Percentiles rank a stretch among this genome's conserved stretches.
These are phyloP conservation scores for Leccinum subrobustum DNA, from an alignment of 1,284 basidiomycete species.

Conservation along the genomic window DNA sequence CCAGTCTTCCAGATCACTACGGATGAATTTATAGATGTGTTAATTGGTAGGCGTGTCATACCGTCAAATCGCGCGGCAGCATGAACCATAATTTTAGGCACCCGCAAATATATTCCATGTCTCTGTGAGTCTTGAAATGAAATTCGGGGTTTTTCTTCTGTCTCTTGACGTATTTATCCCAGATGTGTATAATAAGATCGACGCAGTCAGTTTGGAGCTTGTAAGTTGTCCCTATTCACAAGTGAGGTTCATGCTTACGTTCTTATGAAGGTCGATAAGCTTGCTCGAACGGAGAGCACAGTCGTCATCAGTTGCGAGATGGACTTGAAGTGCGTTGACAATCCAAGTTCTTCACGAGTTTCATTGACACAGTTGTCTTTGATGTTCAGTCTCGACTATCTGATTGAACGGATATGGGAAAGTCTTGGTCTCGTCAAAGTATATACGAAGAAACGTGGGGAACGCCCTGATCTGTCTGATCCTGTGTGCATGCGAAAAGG, in stretches of 20 bases:
- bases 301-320: conserved; percentile 95
- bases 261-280: conserved; percentile 60
- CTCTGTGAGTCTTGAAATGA: conserved; percentile 53
- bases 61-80: not conserved
- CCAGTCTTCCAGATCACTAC: conserved; percentile 71
- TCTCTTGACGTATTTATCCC: not conserved
- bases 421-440: conserved; percentile 86
- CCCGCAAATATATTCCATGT: conserved; percentile 93
- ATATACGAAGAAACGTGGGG: conserved; percentile 97
- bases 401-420: conserved; percentile 91
- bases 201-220: conserved; percentile 87
- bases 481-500: conserved; percentile 93
- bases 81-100: conserved; percentile 49
- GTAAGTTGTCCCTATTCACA: conserved; percentile 16
- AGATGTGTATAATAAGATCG: conserved; percentile 96
- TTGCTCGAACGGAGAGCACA: conserved; percentile 85
- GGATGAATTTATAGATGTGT: conserved; percentile 96
- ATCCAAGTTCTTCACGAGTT: not conserved
- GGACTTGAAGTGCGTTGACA: conserved; percentile 68
- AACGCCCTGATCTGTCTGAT: conserved; percentile 86
- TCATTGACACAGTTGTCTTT: not conserved
- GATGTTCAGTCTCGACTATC: conserved; percentile 70
- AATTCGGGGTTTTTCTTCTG: not conserved
- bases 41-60: conserved; percentile 62
- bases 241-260: conserved; percentile 1